Evolutionary conservation across 2,329 filamentous ascomycete species (phyloP), one percentile per base, ranked within the genome.

Genomic region (Aspergillus japonicus): DNA sequence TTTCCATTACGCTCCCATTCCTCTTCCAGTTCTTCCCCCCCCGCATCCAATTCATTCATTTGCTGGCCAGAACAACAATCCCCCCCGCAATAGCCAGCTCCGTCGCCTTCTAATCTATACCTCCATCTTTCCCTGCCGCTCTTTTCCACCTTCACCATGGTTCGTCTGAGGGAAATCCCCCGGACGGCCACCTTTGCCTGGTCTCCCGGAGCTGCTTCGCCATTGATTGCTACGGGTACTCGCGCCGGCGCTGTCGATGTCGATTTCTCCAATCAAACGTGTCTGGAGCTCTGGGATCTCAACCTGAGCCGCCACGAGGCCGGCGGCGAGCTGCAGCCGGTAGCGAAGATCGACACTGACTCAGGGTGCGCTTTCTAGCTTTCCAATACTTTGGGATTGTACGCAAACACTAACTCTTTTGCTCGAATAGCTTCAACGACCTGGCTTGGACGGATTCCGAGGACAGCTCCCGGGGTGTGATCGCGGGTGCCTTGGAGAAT

Each of bases 131-230:
- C 63, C 54, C 47, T 59, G 55, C 61, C 61, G 60, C 64, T 61
- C 59, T 54, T 61, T 60, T 63, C 50, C 56, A 63, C 64, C 59
- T 71, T 16, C 76, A 80, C 69, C 77, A 99, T 99, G 95, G 94
- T 97, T 79, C 91, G 92, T 81, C 84, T 98, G 78, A 88, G 94
- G 83, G 93, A 98, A 83, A 96, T 99, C 74, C 91, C 92, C 76
- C 88, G 95, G 80, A 99, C 95, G 72, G 95, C 94, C 77, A 90
- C 94, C 71, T 99, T 99, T 78, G 92, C 95, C 73, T 99, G 95
- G 94, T 96, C 92, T 68, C 90, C 93, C 26, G 90, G 88, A 69
- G 81, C 91, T 54, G 85, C 86, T 44, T 87, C 88, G 68, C 92
- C 94, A 69, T 83, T 96, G 68, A 83, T 99, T 65, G 94, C 92